phyloP scores from a whole-genome alignment of 192 early-diverging fungal species.

The Umbelopsis sp. region DNA sequence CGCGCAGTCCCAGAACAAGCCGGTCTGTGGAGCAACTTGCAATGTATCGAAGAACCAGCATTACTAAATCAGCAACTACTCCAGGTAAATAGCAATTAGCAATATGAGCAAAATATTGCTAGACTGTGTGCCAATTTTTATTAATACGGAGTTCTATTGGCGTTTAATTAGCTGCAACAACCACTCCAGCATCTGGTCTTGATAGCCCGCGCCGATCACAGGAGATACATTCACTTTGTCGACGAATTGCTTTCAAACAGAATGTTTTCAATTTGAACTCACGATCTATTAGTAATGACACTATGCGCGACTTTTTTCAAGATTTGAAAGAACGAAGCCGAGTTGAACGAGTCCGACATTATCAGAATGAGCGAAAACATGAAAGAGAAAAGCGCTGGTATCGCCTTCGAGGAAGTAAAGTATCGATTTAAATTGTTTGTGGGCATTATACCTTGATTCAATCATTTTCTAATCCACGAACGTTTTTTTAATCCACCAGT shows the following conservation, averaged over 20 bases:
- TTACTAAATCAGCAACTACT: slow-evolving; percentile 3
- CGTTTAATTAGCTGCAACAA: not conserved
- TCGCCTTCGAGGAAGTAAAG: slow-evolving; percentile 25
- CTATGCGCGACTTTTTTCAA: slow-evolving; percentile 22
- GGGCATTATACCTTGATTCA: not conserved
- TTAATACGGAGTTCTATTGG: not conserved
- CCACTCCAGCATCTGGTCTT: not conserved
- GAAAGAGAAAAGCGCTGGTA: slow-evolving; percentile 23
- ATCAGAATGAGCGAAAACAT: slow-evolving; percentile 14
- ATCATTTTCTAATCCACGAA: not conserved
- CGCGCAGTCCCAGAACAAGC: slow-evolving; percentile 2
- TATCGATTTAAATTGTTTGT: not conserved
- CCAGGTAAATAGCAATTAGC: slow-evolving; percentile 1
- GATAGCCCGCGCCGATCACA: slow-evolving; percentile 7
- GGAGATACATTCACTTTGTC: slow-evolving; percentile 18
- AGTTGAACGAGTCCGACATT: slow-evolving; percentile 19
- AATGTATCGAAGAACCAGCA: slow-evolving; percentile 12
- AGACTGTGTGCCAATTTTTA: not conserved
- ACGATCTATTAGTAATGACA: slow-evolving; percentile 15
- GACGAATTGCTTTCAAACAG: slow-evolving; percentile 23
- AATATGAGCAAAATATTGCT: not conserved
- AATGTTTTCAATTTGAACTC: not conserved
- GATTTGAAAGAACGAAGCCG: slow-evolving; percentile 7
- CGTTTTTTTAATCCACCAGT: not conserved
- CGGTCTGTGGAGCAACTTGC: slow-evolving; percentile 6